These are phyloP conservation scores for Pleurotus tuoliensis DNA, from an alignment of 768 basidiomycete genomes.

Conservation along the genomic window DNA sequence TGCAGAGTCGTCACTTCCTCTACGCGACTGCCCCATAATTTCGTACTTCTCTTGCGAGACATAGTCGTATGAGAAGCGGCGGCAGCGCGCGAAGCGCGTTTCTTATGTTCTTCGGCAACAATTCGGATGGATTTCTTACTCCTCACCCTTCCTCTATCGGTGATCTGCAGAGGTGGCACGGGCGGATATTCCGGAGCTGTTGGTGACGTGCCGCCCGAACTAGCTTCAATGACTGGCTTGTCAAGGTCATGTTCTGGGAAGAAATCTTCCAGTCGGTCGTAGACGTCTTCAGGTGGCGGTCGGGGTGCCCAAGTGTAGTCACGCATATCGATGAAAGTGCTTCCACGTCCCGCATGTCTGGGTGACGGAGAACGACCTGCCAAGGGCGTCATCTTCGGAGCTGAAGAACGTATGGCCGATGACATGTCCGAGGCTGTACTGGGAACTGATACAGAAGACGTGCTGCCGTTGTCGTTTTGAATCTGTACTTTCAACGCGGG, in stretches of 20 bases:
- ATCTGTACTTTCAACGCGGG: conserved; percentile 46
- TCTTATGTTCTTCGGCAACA: conserved; percentile 87
- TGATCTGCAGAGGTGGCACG: conserved; percentile 29
- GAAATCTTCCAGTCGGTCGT: conserved; percentile 88
- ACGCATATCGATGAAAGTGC: conserved; percentile 58
- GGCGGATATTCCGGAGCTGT: conserved; percentile 52
- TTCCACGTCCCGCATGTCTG: conserved; percentile 33
- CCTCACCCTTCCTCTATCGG: conserved; percentile 42
- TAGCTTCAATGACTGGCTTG: conserved; percentile 89
- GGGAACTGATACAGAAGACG: conserved; percentile 11
- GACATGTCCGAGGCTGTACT: conserved; percentile 7
- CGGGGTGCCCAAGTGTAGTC: conserved; percentile 85
- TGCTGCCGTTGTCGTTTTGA: conserved; percentile 19
- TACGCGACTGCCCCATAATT: conserved; percentile 90
- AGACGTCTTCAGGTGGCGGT: conserved; percentile 89
- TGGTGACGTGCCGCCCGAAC: conserved; percentile 76
- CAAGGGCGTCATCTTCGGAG: conserved; percentile 5
- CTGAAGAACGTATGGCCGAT: neutral
- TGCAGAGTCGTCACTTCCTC: conserved; percentile 89
- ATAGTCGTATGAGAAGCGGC: conserved; percentile 38
- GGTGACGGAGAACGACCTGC: conserved; percentile 16
- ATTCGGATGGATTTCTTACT: conserved; percentile 91
- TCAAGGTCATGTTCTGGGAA: conserved; percentile 97
- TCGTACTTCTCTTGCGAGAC: conserved; percentile 80
- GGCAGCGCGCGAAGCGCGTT: conserved; percentile 58